Base-by-base conservation (phyloP, 1,284 basidiomycete genomes). In the Cryptococcus wingfieldii region DNA sequence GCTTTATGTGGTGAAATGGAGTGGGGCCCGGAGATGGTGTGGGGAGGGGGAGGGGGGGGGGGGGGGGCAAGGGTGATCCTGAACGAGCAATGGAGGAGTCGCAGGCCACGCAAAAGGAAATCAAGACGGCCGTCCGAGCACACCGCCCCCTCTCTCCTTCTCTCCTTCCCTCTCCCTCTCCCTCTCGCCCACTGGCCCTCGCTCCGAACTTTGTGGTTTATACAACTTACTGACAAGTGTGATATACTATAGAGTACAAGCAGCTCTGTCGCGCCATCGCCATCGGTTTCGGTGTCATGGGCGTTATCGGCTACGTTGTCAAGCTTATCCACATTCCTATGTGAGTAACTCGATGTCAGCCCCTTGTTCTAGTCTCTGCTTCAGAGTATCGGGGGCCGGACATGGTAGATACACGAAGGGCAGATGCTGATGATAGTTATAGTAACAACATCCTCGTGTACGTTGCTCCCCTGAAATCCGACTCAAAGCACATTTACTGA, bases 361-460 rank as follows among this genome's bases (percentile, higher is more conserved):
- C 38, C 43, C 19, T 47, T n/a, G 10, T 16, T 12, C 28, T 5
- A 1, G 38, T 38, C 47, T 48, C 28, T 43, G 28, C 16, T n/a
- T n/a, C 38, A 12, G 27, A 5, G 5, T 31, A 44, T 25, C 14
- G n/a, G 23, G 44, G 44, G 39, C 16, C 14, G 14, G 27, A 27
- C 16, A 38, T 31, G 10, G n/a, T 18, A 13, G 18, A 31, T 19
- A 19, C 2, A 34, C 31, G 31, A 34, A 19, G 31, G 47, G 46
- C 31, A 52, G 16, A 28, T 58, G 49, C 51, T 79, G 60, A 47
- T 14, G 28, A n/a, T 23, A 2, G 46, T 54, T 37, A 23, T 38
- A 92, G 90, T 82, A 94, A 93, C 80, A 93, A 93, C 77, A 93
- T 94, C 64, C 83, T 94, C 65, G 90, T 94, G 90, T 94, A 83